Conservation (phyloP, 805 yeast species). For the Tetrapisispora namnaoensis region DNA sequence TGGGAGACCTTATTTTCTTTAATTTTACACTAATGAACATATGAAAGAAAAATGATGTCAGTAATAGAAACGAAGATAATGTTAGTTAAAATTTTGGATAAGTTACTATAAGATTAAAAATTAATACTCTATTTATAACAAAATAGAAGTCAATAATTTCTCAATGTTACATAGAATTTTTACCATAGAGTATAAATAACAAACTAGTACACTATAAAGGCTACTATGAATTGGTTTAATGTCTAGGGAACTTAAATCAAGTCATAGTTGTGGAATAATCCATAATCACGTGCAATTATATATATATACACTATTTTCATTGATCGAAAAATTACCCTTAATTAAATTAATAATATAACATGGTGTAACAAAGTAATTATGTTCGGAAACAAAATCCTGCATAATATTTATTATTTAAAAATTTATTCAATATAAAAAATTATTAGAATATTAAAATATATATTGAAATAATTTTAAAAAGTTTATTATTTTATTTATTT, state of each 20-base stretch:
- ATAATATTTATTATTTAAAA: background rate
- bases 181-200: too few relatives aligned
- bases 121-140: background rate
- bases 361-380: background rate
- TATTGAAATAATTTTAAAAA: too few relatives aligned
- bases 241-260: background rate
- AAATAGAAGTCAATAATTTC: too few relatives aligned
- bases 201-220: background rate
- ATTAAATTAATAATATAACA: background rate
- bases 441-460: too few relatives aligned
- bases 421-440: too few relatives aligned
- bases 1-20: too few relatives aligned
- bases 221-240: background rate
- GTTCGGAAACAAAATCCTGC: background rate
- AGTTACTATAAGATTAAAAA: too few relatives aligned
- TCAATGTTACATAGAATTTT: too few relatives aligned
- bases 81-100: too few relatives aligned
- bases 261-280: background rate
- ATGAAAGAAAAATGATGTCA: background rate
- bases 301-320: background rate
- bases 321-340: too few relatives aligned
- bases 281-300: background rate
- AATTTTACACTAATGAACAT: too few relatives aligned
- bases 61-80: too few relatives aligned
- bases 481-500: background rate